A percentile compares a stretch with the other conserved stretches of the same genome.
Conservation (phyloP, 495 filamentous ascomycete genomes). For the Aspergillus saccharolyticus region DNA sequence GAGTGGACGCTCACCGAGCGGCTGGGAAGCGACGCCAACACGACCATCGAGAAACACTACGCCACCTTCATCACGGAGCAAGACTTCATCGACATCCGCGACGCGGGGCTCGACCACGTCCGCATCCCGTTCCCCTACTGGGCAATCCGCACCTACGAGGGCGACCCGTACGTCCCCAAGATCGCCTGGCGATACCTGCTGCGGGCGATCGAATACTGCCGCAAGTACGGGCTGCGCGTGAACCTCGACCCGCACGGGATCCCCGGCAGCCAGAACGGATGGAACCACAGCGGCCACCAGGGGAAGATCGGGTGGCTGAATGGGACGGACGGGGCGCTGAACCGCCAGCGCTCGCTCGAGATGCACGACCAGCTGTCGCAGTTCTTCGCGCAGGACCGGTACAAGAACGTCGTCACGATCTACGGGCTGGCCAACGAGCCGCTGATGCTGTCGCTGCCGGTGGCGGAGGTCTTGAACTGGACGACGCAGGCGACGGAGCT, state of each 20-base stretch:
- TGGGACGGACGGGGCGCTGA: slow-evolving; percentile 58
- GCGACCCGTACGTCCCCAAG: slow-evolving; percentile 82
- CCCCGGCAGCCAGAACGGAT: slow-evolving; percentile 83
- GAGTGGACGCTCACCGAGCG: slow-evolving; percentile 75
- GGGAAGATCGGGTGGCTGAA: slow-evolving; percentile 73
- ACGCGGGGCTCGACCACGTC: slow-evolving; percentile 92
- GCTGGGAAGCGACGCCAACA: slow-evolving; percentile 57
- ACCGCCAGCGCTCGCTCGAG: slow-evolving; percentile 72
- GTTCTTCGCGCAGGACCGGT: slow-evolving; percentile 82
- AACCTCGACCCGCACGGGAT: slow-evolving; percentile 90
- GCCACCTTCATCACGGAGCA: slow-evolving; percentile 76
- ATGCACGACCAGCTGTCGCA: slow-evolving; percentile 72
- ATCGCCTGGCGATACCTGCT: slow-evolving; percentile 93
- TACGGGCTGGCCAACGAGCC: slow-evolving; percentile 89
- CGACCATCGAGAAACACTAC: slow-evolving; percentile 83
- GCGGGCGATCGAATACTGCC: slow-evolving; percentile 83
- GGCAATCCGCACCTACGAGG: slow-evolving; percentile 80
- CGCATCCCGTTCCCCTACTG: slow-evolving; percentile 95
- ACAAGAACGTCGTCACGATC: slow-evolving; percentile 76
- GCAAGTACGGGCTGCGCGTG: slow-evolving; percentile 89
- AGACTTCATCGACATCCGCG: slow-evolving; percentile 77
- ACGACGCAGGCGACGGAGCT: slow-evolving; percentile 57
- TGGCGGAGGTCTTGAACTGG: slow-evolving; percentile 62
- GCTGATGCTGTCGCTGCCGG: slow-evolving; percentile 61
- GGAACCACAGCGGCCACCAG: slow-evolving; percentile 79